Conservation (phyloP, 2,329 filamentous ascomycete species). For the Plenodomus biglobosus region DNA sequence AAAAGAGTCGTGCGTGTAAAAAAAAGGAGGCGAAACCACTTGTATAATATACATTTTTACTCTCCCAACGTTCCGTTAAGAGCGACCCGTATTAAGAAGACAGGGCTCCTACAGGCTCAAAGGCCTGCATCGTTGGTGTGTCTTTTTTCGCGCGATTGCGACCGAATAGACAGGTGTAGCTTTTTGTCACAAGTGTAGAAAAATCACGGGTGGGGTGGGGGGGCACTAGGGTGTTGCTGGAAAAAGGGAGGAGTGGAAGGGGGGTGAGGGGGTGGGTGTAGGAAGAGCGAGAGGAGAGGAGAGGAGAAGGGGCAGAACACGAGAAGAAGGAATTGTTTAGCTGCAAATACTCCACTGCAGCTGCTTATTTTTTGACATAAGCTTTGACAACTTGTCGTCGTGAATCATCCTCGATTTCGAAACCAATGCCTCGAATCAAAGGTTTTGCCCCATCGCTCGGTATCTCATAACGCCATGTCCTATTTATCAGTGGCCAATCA, state of each 20-base stretch:
- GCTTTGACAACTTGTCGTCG: not conserved
- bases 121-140: constrained; percentile 49
- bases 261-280: not conserved
- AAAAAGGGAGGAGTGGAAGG: not conserved
- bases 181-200: too few species aligned
- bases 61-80: constrained; percentile 54
- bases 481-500: not conserved
- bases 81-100: constrained; percentile 37
- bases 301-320: not conserved
- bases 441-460: not conserved
- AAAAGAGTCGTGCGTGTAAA: not conserved
- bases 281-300: not conserved
- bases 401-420: not conserved
- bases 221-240: too few species aligned
- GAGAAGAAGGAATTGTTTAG: not conserved
- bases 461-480: constrained; percentile 1
- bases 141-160: not conserved
- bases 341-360: not conserved
- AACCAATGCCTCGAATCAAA: not conserved
- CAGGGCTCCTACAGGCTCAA: constrained; percentile 48
- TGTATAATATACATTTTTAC: constrained; percentile 23
- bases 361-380: not conserved
- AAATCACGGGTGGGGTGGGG: not conserved
- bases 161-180: too few species aligned
- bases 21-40: not conserved